phyloP scores from a whole-genome alignment of 2,329 filamentous ascomycete genomes.

The Pseudocercospora crystallina region DNA sequence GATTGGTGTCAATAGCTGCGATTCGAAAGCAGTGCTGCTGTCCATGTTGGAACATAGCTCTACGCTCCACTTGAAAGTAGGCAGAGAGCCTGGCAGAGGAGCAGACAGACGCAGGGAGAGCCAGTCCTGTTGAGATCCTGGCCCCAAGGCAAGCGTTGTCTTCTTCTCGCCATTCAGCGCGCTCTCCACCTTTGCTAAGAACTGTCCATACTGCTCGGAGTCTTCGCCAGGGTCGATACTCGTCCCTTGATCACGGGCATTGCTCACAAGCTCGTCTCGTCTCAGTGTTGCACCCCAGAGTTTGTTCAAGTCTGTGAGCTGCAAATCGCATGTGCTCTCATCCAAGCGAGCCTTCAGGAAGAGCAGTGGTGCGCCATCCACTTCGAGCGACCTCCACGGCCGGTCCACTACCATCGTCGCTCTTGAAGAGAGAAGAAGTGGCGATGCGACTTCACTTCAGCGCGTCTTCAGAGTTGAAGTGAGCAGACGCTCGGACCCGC shows the following conservation, averaged over 20 bases:
- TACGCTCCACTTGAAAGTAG: conserved; percentile 65
- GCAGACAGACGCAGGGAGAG: conserved; percentile 58
- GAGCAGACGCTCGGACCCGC: too few species aligned
- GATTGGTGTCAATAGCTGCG: conserved; percentile 54
- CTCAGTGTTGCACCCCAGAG: conserved; percentile 71
- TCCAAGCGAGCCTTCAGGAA: conserved; percentile 62
- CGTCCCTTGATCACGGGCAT: conserved; percentile 63
- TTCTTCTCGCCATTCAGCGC: conserved; percentile 42
- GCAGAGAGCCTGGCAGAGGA: conserved; percentile 61
- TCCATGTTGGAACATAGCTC: conserved; percentile 42
- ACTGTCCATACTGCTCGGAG: conserved; percentile 63
- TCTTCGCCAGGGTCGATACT: conserved; percentile 73
- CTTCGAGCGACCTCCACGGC: conserved; percentile 23
- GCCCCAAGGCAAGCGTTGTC: conserved; percentile 35
- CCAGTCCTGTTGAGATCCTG: conserved; percentile 29
- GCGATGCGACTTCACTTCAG: too few species aligned
- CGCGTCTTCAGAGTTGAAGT: too few species aligned
- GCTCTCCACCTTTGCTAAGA: conserved; percentile 63
- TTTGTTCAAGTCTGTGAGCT: conserved; percentile 69
- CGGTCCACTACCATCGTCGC: conserved; percentile 4
- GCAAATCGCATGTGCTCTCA: conserved; percentile 60
- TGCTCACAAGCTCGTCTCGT: conserved; percentile 60
- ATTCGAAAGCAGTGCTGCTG: conserved; percentile 42
- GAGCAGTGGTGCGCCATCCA: conserved; percentile 50
- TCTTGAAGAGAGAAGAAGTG: too few species aligned